These are phyloP conservation scores for Auriscalpium microsporum DNA, from an alignment of 768 basidiomycete species.

Conservation along the genomic window DNA sequence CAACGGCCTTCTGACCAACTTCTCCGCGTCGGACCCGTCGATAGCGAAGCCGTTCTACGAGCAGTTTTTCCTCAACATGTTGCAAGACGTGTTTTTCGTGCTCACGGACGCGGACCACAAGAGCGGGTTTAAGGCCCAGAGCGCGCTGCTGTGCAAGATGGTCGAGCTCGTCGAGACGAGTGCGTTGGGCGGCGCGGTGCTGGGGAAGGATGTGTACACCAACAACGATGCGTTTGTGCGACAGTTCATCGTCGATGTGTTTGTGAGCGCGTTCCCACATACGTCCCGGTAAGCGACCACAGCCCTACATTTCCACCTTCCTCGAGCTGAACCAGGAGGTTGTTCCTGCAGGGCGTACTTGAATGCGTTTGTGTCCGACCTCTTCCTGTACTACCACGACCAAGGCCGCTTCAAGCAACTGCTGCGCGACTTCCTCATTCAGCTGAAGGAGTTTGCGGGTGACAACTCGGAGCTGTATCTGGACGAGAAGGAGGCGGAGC, in stretches of 20 bases:
- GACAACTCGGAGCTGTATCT: constrained; percentile 88
- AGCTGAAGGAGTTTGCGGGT: constrained; percentile 94
- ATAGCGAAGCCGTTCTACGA: constrained; percentile 94
- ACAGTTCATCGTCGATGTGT: constrained; percentile 78
- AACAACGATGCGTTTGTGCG: constrained; percentile 76
- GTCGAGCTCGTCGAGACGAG: constrained; percentile 87
- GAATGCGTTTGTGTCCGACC: constrained; percentile 53
- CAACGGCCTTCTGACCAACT: constrained; percentile 92
- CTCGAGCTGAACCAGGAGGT: constrained; percentile 8
- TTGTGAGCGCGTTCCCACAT: constrained; percentile 88
- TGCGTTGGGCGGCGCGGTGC: constrained; percentile 70
- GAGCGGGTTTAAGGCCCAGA: constrained; percentile 96
- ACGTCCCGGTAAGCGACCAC: constrained; percentile 60
- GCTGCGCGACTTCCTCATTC: constrained; percentile 94
- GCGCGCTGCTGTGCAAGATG: constrained; percentile 83
- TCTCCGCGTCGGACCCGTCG: constrained; percentile 67
- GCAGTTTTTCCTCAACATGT: constrained; percentile 85
- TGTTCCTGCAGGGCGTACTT: constrained; percentile 50
- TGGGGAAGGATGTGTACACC: constrained; percentile 58
- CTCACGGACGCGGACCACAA: constrained; percentile 98
- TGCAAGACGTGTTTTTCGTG: constrained; percentile 96
- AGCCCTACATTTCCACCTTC: neutral
- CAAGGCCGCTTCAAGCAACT: constrained; percentile 89
- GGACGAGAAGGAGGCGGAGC: constrained; percentile 91
- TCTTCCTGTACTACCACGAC: constrained; percentile 69